phyloP scores from a whole-genome alignment of 345 rosid genomes.

The Stellera chamaejasme region DNA sequence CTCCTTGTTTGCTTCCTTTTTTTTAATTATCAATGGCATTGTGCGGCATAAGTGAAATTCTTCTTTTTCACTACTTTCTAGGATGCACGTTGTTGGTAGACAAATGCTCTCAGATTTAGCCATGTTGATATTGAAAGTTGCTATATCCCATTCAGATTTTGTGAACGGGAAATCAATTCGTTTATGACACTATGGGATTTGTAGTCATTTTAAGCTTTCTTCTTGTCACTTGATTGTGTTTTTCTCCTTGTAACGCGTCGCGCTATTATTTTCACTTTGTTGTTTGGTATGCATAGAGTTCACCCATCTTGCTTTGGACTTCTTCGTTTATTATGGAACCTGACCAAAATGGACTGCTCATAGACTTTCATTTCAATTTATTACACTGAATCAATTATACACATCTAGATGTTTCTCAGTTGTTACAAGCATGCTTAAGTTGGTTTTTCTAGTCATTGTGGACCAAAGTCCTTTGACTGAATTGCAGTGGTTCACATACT shows the following conservation, averaged over 20 bases:
- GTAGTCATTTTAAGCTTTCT: constrained; percentile 4
- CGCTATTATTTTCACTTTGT: constrained; percentile 3
- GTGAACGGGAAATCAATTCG: not conserved
- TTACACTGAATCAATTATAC: constrained; percentile 28
- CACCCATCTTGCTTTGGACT: not conserved
- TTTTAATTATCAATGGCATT: no score
- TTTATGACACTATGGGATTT: constrained; percentile 4
- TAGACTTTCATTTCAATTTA: constrained; percentile 9
- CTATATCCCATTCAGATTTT: not conserved
- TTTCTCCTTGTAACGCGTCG: not conserved
- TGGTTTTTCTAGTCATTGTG: constrained; percentile 17
- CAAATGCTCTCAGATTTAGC: no score
- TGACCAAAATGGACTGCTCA: constrained; percentile 4
- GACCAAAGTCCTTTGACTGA: constrained; percentile 24
- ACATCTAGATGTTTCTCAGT: constrained; percentile 17
- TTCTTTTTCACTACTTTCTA: no score
- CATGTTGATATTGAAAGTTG: not conserved
- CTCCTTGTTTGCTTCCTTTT: no score
- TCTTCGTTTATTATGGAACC: not conserved
- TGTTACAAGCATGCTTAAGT: constrained; percentile 20
- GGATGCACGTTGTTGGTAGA: no score
- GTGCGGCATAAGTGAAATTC: no score
- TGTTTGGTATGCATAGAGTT: constrained; percentile 3
- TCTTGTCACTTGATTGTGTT: constrained; percentile 1
- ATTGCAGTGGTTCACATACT: constrained; percentile 27